Evolutionary conservation across 805 yeast genomes (phyloP).

Genomic region (Torulaspora franciscae): DNA sequence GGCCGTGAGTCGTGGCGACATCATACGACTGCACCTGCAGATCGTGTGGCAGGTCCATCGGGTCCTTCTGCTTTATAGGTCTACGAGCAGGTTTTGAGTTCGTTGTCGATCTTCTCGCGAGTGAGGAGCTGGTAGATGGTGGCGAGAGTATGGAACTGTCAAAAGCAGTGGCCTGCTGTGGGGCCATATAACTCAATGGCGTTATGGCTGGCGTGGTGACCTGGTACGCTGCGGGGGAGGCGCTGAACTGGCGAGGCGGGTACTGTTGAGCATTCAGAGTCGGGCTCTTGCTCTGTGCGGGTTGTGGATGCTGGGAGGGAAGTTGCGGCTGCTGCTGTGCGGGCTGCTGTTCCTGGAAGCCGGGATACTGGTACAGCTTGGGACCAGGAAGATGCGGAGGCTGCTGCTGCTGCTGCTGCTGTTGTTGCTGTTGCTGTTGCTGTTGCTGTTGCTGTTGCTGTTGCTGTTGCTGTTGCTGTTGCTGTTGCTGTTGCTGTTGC

Average conservation of each 20-base stretch:
- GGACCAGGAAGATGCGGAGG: conserved; percentile 8
- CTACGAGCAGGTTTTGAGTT: conserved; percentile 1
- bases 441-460: conserved; percentile 13
- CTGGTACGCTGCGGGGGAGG: conserved; percentile 11
- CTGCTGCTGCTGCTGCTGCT: conserved; percentile 13
- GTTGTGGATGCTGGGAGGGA: conserved; percentile 2
- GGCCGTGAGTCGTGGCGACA: conserved; percentile 9
- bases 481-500: conserved; percentile 12
- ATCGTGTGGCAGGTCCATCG: conserved; percentile 8
- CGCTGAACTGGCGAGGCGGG: conserved; percentile 14
- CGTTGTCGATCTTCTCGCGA: conserved; percentile 3
- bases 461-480: conserved; percentile 12
- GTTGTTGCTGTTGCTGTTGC: too few relatives aligned
- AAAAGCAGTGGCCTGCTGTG: conserved; percentile 6
- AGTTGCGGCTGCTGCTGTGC: conserved; percentile 10
- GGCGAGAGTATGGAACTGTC: conserved; percentile 3
- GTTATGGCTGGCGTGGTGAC: conserved; percentile 1
- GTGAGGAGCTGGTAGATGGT: background rate
- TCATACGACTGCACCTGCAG: conserved; percentile 13
- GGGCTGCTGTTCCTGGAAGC: conserved; percentile 15
- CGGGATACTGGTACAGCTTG: conserved; percentile 15
- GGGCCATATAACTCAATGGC: conserved; percentile 7
- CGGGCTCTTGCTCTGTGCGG: conserved; percentile 10
- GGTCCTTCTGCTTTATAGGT: conserved; percentile 4
- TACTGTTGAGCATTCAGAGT: conserved; percentile 4